Percentiles rank a stretch among this genome's conserved stretches.
These are phyloP conservation scores for Aspergillus pseudoviridinutans DNA, from an alignment of 2,329 filamentous ascomycete species.

Conservation along the genomic window DNA sequence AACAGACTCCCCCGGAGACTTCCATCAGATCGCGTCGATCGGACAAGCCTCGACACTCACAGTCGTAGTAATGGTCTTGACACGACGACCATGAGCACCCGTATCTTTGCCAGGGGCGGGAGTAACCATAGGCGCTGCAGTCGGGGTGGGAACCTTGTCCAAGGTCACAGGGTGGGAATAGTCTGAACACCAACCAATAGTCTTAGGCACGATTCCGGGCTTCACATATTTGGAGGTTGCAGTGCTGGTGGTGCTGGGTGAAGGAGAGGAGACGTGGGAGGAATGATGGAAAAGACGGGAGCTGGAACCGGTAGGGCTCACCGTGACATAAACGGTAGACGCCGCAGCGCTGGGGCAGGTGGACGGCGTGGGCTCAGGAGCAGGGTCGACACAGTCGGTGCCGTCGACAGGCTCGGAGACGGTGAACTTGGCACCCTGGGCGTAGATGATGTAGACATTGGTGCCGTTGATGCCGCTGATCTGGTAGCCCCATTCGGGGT, in stretches of 20 bases:
- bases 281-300: slow-evolving; percentile 9
- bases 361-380: slow-evolving; percentile 12
- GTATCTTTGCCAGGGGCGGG: background rate
- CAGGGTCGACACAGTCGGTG: slow-evolving; percentile 25
- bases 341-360: slow-evolving; percentile 12
- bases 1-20: background rate
- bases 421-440: slow-evolving; percentile 40
- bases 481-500: slow-evolving; percentile 39
- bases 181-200: slow-evolving; percentile 24
- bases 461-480: slow-evolving; percentile 47
- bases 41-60: background rate
- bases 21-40: background rate
- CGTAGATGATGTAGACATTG: slow-evolving; percentile 44
- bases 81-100: background rate
- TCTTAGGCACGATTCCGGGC: slow-evolving; percentile 23
- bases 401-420: slow-evolving; percentile 14
- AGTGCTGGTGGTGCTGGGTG: slow-evolving; percentile 9
- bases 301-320: slow-evolving; percentile 20
- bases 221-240: slow-evolving; percentile 12
- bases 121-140: background rate
- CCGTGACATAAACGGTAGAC: slow-evolving; percentile 21
- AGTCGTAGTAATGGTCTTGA: background rate
- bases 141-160: slow-evolving; percentile 11
- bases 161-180: slow-evolving; percentile 24
- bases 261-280: slow-evolving; percentile 10